Evolutionary conservation across 352 stramenopile species (phyloP).

Genomic region (Phytophthora sojae): DNA sequence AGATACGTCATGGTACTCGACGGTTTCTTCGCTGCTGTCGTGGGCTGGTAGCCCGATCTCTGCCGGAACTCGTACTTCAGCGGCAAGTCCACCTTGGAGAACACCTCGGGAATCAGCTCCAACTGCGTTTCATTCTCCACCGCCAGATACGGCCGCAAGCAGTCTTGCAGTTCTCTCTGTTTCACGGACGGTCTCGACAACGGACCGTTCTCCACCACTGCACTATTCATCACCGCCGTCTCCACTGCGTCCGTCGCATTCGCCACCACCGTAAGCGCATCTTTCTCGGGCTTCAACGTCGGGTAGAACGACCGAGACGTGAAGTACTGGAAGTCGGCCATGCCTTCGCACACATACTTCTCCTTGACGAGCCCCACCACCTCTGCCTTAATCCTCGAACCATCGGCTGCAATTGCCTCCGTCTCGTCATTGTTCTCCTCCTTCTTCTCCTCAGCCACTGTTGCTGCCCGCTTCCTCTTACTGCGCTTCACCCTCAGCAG

Average conservation of each 20-base stretch:
- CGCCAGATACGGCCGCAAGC: conserved; percentile 66
- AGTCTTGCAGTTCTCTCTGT: conserved; percentile 58
- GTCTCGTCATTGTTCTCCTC: conserved; percentile 18
- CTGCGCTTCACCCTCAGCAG: conserved; percentile 61
- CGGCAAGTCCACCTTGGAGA: conserved; percentile 84
- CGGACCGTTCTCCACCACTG: conserved; percentile 41
- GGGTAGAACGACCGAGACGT: conserved; percentile 70
- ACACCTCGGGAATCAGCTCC: conserved; percentile 83
- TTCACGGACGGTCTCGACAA: conserved; percentile 50
- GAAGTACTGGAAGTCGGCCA: conserved; percentile 90
- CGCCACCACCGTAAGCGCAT: conserved; percentile 33
- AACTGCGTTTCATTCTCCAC: conserved; percentile 60
- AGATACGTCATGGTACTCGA: conserved; percentile 83
- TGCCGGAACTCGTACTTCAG: conserved; percentile 89
- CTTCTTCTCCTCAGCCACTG: conserved; percentile 15
- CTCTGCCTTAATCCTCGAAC: conserved; percentile 40
- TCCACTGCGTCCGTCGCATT: conserved; percentile 34
- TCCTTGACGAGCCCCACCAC: conserved; percentile 74
- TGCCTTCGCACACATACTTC: conserved; percentile 88
- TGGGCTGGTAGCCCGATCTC: conserved; percentile 74
- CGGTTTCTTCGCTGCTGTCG: conserved; percentile 61
- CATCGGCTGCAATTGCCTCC: conserved; percentile 11
- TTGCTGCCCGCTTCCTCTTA: conserved; percentile 29
- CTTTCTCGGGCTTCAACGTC: conserved; percentile 36
- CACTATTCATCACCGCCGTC: conserved; percentile 33